These are phyloP conservation scores for Alternaria ventricosa DNA, from an alignment of 2,329 filamentous ascomycete species.

Conservation along the genomic window DNA sequence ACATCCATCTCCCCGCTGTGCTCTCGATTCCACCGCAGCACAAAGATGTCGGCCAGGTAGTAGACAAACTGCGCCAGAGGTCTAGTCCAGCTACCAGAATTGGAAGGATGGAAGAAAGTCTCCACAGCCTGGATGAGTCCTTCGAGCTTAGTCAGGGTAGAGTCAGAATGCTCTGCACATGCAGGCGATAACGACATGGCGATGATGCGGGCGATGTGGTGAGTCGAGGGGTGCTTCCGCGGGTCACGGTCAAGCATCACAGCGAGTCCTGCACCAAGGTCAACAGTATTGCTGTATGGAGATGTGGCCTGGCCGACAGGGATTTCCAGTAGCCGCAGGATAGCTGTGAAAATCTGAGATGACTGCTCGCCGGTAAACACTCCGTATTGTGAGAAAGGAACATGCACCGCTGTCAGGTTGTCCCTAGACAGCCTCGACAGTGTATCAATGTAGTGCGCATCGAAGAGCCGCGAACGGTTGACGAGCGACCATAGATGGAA, in stretches of 20 bases:
- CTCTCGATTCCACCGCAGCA: slow-evolving; percentile 97
- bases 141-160: slow-evolving; percentile 83
- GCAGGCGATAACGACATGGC: slow-evolving; percentile 89
- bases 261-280: slow-evolving; percentile 81
- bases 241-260: slow-evolving; percentile 89
- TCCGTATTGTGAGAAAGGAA: slow-evolving; percentile 84
- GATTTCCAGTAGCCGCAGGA: slow-evolving; percentile 89
- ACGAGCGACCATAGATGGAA: slow-evolving; percentile 97
- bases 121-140: slow-evolving; percentile 93
- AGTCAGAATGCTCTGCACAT: slow-evolving; percentile 77
- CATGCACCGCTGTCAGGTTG: slow-evolving; percentile 74
- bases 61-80: slow-evolving; percentile 89
- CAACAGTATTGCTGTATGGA: slow-evolving; percentile 80
- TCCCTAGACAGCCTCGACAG: slow-evolving; percentile 88
- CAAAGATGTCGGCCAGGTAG: slow-evolving; percentile 93
- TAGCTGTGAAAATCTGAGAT: slow-evolving; percentile 88
- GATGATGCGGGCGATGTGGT: slow-evolving; percentile 92
- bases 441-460: slow-evolving; percentile 87
- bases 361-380: slow-evolving; percentile 94
- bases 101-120: slow-evolving; percentile 98
- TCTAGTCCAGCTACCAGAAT: slow-evolving; percentile 89
- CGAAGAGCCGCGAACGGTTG: slow-evolving; percentile 85
- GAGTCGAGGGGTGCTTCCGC: slow-evolving; percentile 89
- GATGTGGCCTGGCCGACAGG: slow-evolving; percentile 95
- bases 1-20: slow-evolving; percentile 90